phyloP scores from a whole-genome alignment of 1,139 yeast genomes.

The Hyphopichia buzzinii region DNA sequence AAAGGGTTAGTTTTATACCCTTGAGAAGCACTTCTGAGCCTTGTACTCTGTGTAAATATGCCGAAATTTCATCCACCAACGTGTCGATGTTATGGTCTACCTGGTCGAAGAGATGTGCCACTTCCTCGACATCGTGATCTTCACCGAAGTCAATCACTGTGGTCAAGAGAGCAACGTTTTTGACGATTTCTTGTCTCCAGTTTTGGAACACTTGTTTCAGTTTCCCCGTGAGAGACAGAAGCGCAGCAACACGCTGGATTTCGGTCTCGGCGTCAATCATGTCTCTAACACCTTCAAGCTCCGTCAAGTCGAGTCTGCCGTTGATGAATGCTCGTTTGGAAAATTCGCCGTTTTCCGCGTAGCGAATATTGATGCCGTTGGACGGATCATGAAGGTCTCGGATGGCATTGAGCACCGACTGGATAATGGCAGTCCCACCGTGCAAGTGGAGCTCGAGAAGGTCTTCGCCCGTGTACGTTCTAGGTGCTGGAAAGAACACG shows the following conservation, averaged over 20 bases:
- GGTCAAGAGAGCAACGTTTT: constrained; percentile 70
- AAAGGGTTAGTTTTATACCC: constrained; percentile 71
- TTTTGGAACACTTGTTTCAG: constrained; percentile 50
- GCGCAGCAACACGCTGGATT: constrained; percentile 72
- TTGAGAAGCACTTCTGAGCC: constrained; percentile 63
- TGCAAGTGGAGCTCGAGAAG: constrained; percentile 82
- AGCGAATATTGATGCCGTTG: constrained; percentile 50
- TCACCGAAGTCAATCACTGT: constrained; percentile 97
- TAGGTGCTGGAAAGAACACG: constrained; percentile 67
- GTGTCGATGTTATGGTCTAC: constrained; percentile 45
- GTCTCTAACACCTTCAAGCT: constrained; percentile 86
- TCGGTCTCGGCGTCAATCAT: constrained; percentile 95
- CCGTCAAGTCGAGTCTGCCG: constrained; percentile 69
- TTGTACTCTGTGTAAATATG: constrained; percentile 50
- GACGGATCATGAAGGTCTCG: constrained; percentile 44
- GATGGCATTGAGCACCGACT: constrained; percentile 67
- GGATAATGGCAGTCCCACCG: constrained; percentile 87
- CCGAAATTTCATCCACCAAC: constrained; percentile 44
- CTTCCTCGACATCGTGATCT: constrained; percentile 77
- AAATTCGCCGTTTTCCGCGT: constrained; percentile 94
- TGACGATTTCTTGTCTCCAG: constrained; percentile 71
- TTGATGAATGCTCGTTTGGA: constrained; percentile 78
- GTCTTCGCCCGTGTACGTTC: constrained; percentile 94
- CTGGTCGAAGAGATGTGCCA: constrained; percentile 43
- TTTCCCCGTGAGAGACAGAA: constrained; percentile 70